These are phyloP conservation scores for Grammothele lineata DNA, from an alignment of 768 basidiomycete species.

Conservation along the genomic window DNA sequence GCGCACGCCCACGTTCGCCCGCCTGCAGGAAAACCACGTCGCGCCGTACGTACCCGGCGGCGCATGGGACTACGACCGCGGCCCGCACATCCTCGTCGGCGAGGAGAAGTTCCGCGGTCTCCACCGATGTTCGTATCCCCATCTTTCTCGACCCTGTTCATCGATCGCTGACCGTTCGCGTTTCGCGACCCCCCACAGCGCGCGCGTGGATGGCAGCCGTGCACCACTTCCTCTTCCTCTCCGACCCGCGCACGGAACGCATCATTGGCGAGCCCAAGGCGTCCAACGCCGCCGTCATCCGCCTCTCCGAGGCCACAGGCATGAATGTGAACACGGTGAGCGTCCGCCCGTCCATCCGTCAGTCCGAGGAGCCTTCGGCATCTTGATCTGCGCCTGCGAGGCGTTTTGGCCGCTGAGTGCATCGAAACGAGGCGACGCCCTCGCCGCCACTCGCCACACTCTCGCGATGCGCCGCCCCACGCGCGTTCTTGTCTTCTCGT, in stretches of 20 bases:
- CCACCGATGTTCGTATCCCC: slow-evolving; percentile 33
- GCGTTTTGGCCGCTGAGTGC: neutral
- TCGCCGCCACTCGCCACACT: neutral
- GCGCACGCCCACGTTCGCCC: slow-evolving; percentile 16
- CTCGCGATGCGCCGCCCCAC: no score
- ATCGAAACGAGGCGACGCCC: neutral
- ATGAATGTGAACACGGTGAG: slow-evolving; percentile 15
- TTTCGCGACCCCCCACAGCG: slow-evolving; percentile 6
- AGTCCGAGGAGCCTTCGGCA: neutral
- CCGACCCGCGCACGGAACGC: slow-evolving; percentile 37
- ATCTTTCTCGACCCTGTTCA: neutral
- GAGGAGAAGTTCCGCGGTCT: slow-evolving; percentile 43
- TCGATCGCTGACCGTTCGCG: slow-evolving; percentile 8
- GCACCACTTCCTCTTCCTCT: slow-evolving; percentile 40
- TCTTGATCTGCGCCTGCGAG: neutral
- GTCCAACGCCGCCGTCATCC: slow-evolving; percentile 29
- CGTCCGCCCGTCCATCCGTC: no score
- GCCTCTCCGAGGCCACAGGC: slow-evolving; percentile 10
- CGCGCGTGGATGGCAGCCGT: slow-evolving; percentile 35
- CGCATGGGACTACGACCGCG: slow-evolving; percentile 30
- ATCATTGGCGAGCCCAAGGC: slow-evolving; percentile 41
- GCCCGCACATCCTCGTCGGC: slow-evolving; percentile 43
- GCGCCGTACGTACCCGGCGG: slow-evolving; percentile 25
- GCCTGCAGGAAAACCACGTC: slow-evolving; percentile 17
- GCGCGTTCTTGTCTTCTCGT: no score